A percentile compares a stretch with the other conserved stretches of the same genome.
phyloP scores from a whole-genome alignment of 2,329 filamentous ascomycete genomes.

The Phialophora chinensis region DNA sequence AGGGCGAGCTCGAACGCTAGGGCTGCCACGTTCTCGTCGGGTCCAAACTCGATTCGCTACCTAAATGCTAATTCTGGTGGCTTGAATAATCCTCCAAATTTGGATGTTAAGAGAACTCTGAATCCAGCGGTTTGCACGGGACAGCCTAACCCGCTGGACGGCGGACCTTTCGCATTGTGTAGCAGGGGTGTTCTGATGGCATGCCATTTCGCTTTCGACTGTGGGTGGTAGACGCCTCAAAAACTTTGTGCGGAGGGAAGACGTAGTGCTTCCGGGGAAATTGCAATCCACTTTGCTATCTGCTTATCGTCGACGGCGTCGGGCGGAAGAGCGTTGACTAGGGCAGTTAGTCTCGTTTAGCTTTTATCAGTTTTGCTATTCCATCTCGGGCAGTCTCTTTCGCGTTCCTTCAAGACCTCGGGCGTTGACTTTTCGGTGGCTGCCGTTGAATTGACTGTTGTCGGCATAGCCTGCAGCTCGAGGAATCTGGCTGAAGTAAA shows the following conservation, averaged over 20 bases:
- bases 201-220: constrained; percentile 19
- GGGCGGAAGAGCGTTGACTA: constrained; percentile 25
- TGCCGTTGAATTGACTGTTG: constrained; percentile 10
- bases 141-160: neutral
- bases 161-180: neutral
- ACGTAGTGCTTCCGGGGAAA: constrained; percentile 39
- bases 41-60: constrained; percentile 24
- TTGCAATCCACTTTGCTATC: constrained; percentile 35
- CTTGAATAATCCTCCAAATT: constrained; percentile 23
- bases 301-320: constrained; percentile 34
- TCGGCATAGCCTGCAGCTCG: neutral
- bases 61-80: constrained; percentile 16
- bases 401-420: neutral
- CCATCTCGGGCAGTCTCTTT: constrained; percentile 14
- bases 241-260: constrained; percentile 33
- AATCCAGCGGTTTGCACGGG: constrained; percentile 11
- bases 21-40: constrained; percentile 20
- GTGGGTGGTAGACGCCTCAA: constrained; percentile 15
- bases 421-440: constrained; percentile 15
- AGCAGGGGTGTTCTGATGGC: constrained; percentile 8
- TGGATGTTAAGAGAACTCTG: constrained; percentile 8
- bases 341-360: constrained; percentile 18
- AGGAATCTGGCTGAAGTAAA: neutral
- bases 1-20: constrained; percentile 10
- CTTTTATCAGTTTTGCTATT: constrained; percentile 7